A percentile compares a stretch with the other conserved stretches of the same genome.
phyloP scores from a whole-genome alignment of 495 filamentous ascomycete genomes.

The Amphirosellinia nigrospora region DNA sequence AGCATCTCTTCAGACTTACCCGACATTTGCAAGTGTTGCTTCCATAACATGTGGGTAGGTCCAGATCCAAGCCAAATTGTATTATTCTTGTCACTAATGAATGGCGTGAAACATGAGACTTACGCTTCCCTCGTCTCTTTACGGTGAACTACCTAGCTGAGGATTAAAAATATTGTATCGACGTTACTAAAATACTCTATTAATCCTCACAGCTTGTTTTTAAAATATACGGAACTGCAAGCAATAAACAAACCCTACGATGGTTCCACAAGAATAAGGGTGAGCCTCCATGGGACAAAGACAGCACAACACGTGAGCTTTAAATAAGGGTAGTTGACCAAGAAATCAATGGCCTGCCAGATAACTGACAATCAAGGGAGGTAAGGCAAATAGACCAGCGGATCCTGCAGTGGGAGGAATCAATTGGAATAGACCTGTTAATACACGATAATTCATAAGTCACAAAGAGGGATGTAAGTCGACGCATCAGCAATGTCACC shows the following conservation, averaged over 20 bases:
- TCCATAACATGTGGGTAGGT: background rate
- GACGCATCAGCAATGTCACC: background rate
- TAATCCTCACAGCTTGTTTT: background rate
- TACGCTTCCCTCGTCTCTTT: background rate
- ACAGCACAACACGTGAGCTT: background rate
- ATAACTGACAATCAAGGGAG: background rate
- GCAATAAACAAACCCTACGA: background rate
- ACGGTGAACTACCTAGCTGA: background rate
- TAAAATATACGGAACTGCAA: background rate
- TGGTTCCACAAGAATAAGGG: no score
- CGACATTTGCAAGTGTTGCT: background rate
- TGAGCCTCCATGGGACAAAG: background rate
- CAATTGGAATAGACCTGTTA: background rate
- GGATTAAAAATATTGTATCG: background rate
- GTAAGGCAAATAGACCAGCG: background rate
- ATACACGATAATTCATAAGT: background rate
- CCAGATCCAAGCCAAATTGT: background rate
- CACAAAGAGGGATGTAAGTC: background rate
- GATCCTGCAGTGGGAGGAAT: background rate
- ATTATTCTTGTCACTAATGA: background rate
- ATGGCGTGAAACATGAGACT: background rate
- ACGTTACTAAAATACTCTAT: background rate
- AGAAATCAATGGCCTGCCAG: background rate
- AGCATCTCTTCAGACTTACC: background rate
- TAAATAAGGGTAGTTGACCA: background rate